Percentiles rank a stretch among this genome's conserved stretches.
phyloP scores from a whole-genome alignment of 768 basidiomycete species.

The Chiua virens region DNA sequence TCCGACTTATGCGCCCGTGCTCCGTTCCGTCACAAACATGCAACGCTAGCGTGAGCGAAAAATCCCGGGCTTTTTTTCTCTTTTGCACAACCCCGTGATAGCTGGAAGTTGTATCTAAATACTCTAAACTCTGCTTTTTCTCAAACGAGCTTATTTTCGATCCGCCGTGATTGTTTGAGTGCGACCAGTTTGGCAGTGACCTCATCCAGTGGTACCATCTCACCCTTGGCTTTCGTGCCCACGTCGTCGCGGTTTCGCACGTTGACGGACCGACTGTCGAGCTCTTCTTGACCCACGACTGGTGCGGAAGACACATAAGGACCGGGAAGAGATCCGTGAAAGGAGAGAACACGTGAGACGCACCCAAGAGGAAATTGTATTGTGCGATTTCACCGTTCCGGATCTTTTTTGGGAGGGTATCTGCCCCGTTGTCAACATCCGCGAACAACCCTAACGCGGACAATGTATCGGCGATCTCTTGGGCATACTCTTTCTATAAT shows the following conservation, averaged over 20 bases:
- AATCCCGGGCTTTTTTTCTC: not conserved
- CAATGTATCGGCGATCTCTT: constrained; percentile 71
- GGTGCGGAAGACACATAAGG: not conserved
- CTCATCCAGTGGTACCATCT: constrained; percentile 71
- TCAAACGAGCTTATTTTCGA: constrained; percentile 52
- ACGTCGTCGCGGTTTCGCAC: constrained; percentile 94
- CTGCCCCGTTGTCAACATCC: constrained; percentile 89
- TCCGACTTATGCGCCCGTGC: not conserved
- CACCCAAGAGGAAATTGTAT: constrained; percentile 97
- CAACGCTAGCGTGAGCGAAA: not conserved
- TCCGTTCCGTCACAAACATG: constrained; percentile 3
- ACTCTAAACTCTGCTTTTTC: constrained; percentile 5
- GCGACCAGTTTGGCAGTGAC: constrained; percentile 66
- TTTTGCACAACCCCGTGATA: not conserved
- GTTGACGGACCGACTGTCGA: constrained; percentile 85
- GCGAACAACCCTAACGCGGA: constrained; percentile 73
- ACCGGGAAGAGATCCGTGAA: constrained; percentile 2
- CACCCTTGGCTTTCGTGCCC: constrained; percentile 77
- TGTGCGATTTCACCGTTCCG: constrained; percentile 96
- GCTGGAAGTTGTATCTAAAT: constrained; percentile 3
- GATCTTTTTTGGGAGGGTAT: constrained; percentile 96
- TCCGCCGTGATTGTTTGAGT: constrained; percentile 60
- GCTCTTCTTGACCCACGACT: constrained; percentile 96
- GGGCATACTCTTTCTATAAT: constrained; percentile 82
- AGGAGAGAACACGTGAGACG: constrained; percentile 22